Evolutionary conservation across 208 protist genomes (phyloP), one percentile per base, ranked within the genome.

Genomic region (Phytomonas sp.): DNA sequence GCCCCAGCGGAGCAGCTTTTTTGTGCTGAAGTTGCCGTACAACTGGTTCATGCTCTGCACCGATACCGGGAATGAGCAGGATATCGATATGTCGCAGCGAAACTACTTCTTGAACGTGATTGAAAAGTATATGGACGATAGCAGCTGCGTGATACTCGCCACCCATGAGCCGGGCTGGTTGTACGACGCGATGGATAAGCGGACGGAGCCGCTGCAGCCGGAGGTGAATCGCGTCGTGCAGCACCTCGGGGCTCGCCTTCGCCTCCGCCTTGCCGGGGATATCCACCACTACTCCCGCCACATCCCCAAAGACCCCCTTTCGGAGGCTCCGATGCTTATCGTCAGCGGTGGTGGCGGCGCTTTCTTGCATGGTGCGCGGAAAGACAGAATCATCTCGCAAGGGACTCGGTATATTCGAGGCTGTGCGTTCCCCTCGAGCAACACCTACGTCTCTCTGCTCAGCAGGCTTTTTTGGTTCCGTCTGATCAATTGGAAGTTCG

Each of bases 251-350:
- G 88, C 87, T 37, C 81, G 87, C 2, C 76, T 92, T 33, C 78
- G 85, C 8, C 53, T 94, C 60, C 82, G 85, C 26, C 30, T 93
- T 3, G 78, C 81, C 17, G 91, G 88, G n/a, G 91, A 96, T 70
- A 85, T 96, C 69, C 91, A 94, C 77, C 62, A 93, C 82, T 94
- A 96, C 83, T 90, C 86, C 36, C 88, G 91, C 37, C 85, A 92
- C 65, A 77, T 74, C 4, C 89, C 89, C 2, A 59, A 53, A 20
- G 72, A 87, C 60, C 72, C 80, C 26, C 61, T 76, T 1, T 88
- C 84, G 11, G 79, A 88, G 78, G 80, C 85, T 7, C 72, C 86
- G 15, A 85, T 73, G 60, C 76, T 95, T 23, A 74, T 95, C 23
- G 89, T 95, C n/a, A 88, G 84, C 61, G 89, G 89, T 33, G 86